Evolutionary conservation across 2,329 filamentous ascomycete species (phyloP), one percentile per base, ranked within the genome.

Genomic region (Kalaharituber pfeilii): DNA sequence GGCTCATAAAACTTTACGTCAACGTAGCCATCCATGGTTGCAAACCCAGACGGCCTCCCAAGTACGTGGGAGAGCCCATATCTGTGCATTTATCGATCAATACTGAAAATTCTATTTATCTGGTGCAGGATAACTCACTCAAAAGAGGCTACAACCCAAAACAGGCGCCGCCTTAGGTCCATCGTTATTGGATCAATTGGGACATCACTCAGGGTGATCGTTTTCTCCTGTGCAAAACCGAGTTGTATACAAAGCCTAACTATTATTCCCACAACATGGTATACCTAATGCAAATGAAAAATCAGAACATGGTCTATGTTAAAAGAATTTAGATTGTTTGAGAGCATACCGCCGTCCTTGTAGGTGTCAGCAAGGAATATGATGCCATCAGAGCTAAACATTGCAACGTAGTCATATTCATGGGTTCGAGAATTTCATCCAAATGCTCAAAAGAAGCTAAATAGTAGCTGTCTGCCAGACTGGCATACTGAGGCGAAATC

Each of bases 381-480:
- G 91, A 85, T 1, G 81, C 86, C 62, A 96, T 84, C 15, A 98
- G 71, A 2, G 83, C 77, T 53, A 95, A 80, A 62, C 89, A 95
- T 68, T 96, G 91, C 15, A 96, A 71, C 0, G 91, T 93, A 63
- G 82, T 85, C 27, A 95, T 69, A 66, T 96, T 86, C 73, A 94
- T 94, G n/a, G 82, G 80, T 52, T 81, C 80, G 53, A 96, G 76
- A 9, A 93, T 81, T 2, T 80, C 79, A 67, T 95, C 85, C 57
- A 96, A 80, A 63, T 81, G 81, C 58, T 82, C 80, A 70, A 96
- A 80, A 4, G 89, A 89, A 24, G 88, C 84, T 22, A 95, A 75
- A 65, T 95, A 96, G 69, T 94, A 96, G 66, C 86, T 88, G 68
- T 96, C 89, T 27, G 91, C 89, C 26, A 96, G 72, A 24, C 88